These are phyloP conservation scores for Flaveria ramosissima DNA, from an alignment of 129 eudicot species.

Conservation along the genomic window DNA sequence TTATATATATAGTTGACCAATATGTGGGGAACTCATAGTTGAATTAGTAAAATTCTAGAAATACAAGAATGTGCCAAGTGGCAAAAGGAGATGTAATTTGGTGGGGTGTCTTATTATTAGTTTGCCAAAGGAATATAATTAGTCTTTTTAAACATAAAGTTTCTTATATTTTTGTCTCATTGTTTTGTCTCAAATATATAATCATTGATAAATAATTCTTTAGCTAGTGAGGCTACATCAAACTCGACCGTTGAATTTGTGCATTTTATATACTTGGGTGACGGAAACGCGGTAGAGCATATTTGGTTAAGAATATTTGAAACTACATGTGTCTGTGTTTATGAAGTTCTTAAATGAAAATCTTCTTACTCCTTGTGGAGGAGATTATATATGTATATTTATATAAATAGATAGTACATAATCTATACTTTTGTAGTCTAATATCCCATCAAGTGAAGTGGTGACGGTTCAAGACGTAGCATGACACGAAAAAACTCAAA, in stretches of 20 bases:
- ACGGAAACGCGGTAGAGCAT: too few relatives aligned
- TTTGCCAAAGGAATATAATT: not conserved
- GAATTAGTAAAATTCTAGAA: not conserved
- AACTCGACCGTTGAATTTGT: not conserved
- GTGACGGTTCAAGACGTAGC: too few relatives aligned
- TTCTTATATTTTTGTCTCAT: not conserved
- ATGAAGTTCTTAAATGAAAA: too few relatives aligned
- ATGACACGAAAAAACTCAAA: too few relatives aligned
- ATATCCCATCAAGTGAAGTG: too few relatives aligned
- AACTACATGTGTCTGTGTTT: too few relatives aligned
- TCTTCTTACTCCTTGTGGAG: too few relatives aligned
- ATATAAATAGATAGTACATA: too few relatives aligned
- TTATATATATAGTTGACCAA: not conserved
- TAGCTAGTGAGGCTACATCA: not conserved
- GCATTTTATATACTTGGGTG: too few relatives aligned
- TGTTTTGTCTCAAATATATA: not conserved
- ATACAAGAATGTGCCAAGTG: conserved; percentile 23
- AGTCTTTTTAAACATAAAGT: not conserved
- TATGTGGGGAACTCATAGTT: not conserved
- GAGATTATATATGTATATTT: too few relatives aligned
- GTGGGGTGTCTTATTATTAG: conserved; percentile 3
- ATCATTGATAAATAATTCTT: not conserved
- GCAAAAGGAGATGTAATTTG: conserved; percentile 22
- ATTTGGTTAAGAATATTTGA: too few relatives aligned
- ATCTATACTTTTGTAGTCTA: too few relatives aligned